phyloP scores from a whole-genome alignment of 2,329 filamentous ascomycete genomes.

The Blastomyces percursus region DNA sequence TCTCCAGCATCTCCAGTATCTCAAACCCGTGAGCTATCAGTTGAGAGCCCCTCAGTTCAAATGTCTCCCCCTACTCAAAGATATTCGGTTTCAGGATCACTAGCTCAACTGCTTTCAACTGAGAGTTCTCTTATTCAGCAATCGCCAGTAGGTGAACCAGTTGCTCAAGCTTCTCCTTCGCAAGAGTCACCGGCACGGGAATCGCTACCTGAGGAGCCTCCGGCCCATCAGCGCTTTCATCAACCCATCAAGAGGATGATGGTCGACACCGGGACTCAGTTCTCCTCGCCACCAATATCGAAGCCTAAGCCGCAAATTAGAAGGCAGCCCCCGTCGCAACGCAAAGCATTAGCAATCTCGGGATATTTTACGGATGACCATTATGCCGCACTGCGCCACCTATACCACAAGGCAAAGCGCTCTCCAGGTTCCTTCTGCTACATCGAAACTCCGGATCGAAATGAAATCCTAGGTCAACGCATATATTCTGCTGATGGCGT shows the following conservation, averaged over 20 bases:
- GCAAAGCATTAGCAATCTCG: constrained; percentile 24
- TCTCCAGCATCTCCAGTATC: too few relatives aligned
- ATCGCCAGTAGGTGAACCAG: neutral
- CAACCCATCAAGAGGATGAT: neutral
- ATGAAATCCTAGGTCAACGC: constrained; percentile 33
- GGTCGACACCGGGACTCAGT: constrained; percentile 1
- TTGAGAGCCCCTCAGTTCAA: neutral
- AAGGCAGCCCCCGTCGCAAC: neutral
- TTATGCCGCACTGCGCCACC: constrained; percentile 28
- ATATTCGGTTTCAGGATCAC: neutral
- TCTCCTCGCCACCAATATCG: neutral
- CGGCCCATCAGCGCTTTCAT: neutral
- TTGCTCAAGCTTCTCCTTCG: neutral
- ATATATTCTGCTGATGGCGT: constrained; percentile 34
- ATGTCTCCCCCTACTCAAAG: neutral
- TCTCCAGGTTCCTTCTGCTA: constrained; percentile 31
- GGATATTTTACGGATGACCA: constrained; percentile 35
- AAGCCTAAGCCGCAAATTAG: neutral
- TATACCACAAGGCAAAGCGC: constrained; percentile 31
- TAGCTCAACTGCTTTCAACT: neutral
- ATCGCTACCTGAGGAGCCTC: neutral
- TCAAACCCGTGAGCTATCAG: neutral
- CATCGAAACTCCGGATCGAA: constrained; percentile 24
- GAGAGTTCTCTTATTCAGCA: neutral
- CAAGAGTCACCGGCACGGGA: neutral